Evolutionary conservation across 1,284 basidiomycete genomes (phyloP).

Genomic region (Marasmius sp.): DNA sequence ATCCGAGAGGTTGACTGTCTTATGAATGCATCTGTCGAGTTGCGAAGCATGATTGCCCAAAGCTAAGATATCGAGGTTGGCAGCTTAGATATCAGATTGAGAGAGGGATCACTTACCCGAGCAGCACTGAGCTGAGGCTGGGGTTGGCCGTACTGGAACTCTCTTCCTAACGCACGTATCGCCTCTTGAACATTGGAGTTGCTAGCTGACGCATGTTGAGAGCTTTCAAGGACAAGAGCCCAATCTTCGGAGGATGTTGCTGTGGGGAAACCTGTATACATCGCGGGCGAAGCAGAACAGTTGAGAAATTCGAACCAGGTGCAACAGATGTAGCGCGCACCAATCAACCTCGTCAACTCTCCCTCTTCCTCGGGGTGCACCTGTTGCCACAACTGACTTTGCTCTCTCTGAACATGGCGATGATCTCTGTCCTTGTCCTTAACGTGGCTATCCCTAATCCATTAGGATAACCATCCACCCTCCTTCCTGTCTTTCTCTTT

Average conservation of each 20-base stretch:
- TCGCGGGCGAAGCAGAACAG: slow-evolving; percentile 1
- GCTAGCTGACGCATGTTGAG: slow-evolving; percentile 66
- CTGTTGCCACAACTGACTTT: slow-evolving; percentile 13
- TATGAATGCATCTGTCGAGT: slow-evolving; percentile 65
- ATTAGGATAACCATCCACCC: slow-evolving; percentile 36
- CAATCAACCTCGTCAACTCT: slow-evolving; percentile 67
- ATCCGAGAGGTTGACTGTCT: slow-evolving; percentile 71
- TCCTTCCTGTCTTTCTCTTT: slow-evolving; percentile 25
- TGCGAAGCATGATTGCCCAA: slow-evolving; percentile 82
- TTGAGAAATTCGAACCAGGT: not conserved
- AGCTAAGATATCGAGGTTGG: slow-evolving; percentile 40
- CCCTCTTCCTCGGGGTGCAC: slow-evolving; percentile 36
- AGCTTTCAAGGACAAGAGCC: slow-evolving; percentile 74
- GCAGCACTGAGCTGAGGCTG: slow-evolving; percentile 70
- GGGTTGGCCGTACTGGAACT: slow-evolving; percentile 80
- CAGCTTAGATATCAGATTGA: not conserved
- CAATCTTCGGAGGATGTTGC: slow-evolving; percentile 78
- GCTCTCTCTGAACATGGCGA: not conserved
- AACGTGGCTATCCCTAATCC: slow-evolving; percentile 33
- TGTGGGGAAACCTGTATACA: slow-evolving; percentile 60
- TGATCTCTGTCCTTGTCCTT: slow-evolving; percentile 23
- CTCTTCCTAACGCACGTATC: slow-evolving; percentile 66
- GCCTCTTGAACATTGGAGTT: slow-evolving; percentile 75
- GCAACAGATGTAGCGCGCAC: slow-evolving; percentile 36
- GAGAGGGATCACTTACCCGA: slow-evolving; percentile 44